These are phyloP conservation scores for Eremochloa ophiuroides DNA, from an alignment of 176 grass and related monocot genomes.

Conservation along the genomic window DNA sequence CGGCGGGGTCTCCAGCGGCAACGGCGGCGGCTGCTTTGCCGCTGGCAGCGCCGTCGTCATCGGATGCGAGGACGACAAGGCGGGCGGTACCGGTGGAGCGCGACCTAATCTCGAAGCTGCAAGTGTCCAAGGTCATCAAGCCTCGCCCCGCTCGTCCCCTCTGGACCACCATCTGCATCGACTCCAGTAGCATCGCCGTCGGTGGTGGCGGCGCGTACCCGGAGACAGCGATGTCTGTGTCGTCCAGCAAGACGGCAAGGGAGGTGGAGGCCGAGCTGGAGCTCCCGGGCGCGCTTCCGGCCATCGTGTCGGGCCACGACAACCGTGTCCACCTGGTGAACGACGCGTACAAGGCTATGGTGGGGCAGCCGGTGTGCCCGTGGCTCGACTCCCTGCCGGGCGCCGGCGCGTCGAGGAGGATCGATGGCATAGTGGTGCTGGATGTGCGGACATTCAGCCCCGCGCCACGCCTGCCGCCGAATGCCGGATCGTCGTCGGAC, in stretches of 20 bases:
- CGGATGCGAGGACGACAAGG: not conserved
- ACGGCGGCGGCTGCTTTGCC: no score
- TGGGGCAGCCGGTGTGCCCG: constrained; percentile 13
- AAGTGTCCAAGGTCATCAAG: not conserved
- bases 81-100: not conserved
- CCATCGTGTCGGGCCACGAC: not conserved
- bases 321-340: not conserved
- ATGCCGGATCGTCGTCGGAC: not conserved
- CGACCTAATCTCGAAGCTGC: not conserved
- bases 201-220: not conserved
- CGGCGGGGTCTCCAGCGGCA: not conserved
- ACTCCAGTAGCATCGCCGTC: not conserved
- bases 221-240: not conserved
- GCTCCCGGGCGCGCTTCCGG: not conserved
- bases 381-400: not conserved
- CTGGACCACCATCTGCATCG: constrained; percentile 20
- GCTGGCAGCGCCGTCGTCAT: not conserved
- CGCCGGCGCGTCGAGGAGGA: not conserved
- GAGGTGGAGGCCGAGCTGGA: constrained; percentile 1
- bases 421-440: not conserved
- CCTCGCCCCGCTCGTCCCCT: not conserved
- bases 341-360: constrained; percentile 3
- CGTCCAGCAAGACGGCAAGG: not conserved
- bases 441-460: not conserved
- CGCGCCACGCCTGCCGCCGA: not conserved